Percentiles rank a stretch among this genome's conserved stretches.
Evolutionary conservation across 306 rosid species (phyloP).

Genomic region (Medicago truncatula): MtrunA17r5.0-ANR NC_053045.1:53526501-53527000

Average conservation of each 20-base stretch:
- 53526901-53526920: slow-evolving; percentile 61
- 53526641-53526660: no score
- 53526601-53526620: no score
- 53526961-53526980: slow-evolving; percentile 82
- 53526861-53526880: slow-evolving; percentile 46
- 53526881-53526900: slow-evolving; percentile 77
- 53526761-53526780: slow-evolving; percentile 11
- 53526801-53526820: slow-evolving; percentile 57
- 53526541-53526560: no score
- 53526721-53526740: slow-evolving; percentile 4
- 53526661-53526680: no score
- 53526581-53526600: no score
- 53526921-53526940: slow-evolving; percentile 76
- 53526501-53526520: no score
- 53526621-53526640: no score
- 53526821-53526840: slow-evolving; percentile 79
- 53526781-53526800: slow-evolving; percentile 30
- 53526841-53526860: slow-evolving; percentile 56
- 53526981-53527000: slow-evolving; percentile 45
- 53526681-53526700: no score
- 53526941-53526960: slow-evolving; percentile 76
- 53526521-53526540: no score
- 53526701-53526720: neutral
- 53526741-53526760: slow-evolving; percentile 12
- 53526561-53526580: no score